phyloP scores from a whole-genome alignment of 2,329 filamentous ascomycete genomes.

The Talaromyces sp. region DNA sequence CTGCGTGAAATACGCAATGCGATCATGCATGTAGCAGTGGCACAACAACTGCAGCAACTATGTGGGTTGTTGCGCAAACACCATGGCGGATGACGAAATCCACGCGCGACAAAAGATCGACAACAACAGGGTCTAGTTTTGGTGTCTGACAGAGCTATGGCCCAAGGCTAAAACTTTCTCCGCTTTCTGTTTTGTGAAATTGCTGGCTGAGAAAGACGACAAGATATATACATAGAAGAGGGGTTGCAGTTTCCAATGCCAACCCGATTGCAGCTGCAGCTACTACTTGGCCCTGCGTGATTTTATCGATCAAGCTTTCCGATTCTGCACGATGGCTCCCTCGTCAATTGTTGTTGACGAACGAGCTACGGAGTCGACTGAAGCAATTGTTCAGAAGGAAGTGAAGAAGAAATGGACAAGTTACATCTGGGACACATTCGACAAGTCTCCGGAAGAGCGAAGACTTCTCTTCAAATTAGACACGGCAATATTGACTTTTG shows the following conservation, averaged over 20 bases:
- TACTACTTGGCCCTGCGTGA: background rate
- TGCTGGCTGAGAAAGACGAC: background rate
- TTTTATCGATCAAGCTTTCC: background rate
- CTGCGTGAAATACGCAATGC: background rate
- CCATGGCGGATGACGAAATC: background rate
- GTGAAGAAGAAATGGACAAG: constrained; percentile 41
- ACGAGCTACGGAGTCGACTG: constrained; percentile 1
- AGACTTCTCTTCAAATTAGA: constrained; percentile 48
- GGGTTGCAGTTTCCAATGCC: background rate
- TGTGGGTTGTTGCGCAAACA: background rate
- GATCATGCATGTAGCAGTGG: background rate
- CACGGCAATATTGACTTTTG: constrained; percentile 44
- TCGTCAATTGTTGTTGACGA: background rate
- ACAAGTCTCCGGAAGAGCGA: constrained; percentile 48
- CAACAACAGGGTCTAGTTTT: background rate
- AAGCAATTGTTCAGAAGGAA: constrained; percentile 18
- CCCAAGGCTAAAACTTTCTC: background rate
- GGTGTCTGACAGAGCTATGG: background rate
- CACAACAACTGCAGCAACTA: background rate
- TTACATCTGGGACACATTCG: constrained; percentile 51
- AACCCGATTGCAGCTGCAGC: background rate
- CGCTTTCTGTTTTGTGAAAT: background rate
- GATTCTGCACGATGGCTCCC: background rate
- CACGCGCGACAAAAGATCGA: background rate
- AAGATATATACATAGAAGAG: background rate